Evolutionary conservation across 2,329 filamentous ascomycete genomes (phyloP), one percentile per base, ranked within the genome.

Genomic region (Neurospora sp.): DNA sequence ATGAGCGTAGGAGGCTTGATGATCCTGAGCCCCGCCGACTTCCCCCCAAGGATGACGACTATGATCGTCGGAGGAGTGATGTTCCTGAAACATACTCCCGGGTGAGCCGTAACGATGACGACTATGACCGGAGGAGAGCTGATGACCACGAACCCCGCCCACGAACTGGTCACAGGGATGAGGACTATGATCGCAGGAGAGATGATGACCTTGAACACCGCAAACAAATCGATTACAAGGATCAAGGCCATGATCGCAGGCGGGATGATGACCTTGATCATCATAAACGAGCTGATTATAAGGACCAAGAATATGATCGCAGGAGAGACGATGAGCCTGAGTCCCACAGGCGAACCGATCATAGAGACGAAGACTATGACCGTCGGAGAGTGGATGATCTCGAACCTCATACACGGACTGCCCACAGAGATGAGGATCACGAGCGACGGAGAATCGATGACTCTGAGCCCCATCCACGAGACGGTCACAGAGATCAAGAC

Each of bases 141-240:
- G 71, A 71, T 12, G 74, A 75, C 3, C 52, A 33, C 23, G 74
- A 73, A 19, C 8, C 70, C 19, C 46, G 19, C 46, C 46, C 69
- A 71, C 52, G 62, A 33, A 37, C 19, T 37, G 38, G 66, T 3
- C 41, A 38, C 19, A 69, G 57, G 36, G 70, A 74, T 17, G 71
- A 73, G 23, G 71, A 73, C 1, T 19, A 2, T 62, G 8, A 33
- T 36, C 15, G 28, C 11, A 62, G 52, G 28, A 62, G 52, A n/a
- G 52, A 62, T 17, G 28, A 62, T 15, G 28, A 36, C 23, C 6
- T 62, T 62, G 52, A 62, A 33, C 6, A 8, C 23, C 52, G 28
- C 52, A 62, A 62, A 17, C 52, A 17, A 36, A 33, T 17, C 8
- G 52, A 62, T 28, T 62, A 62, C 8, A 62, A 17, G 28, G 52